Evolutionary conservation across 768 basidiomycete species (phyloP), one percentile per base, ranked within the genome.

Genomic region (Agrocybe chaxingu): DNA sequence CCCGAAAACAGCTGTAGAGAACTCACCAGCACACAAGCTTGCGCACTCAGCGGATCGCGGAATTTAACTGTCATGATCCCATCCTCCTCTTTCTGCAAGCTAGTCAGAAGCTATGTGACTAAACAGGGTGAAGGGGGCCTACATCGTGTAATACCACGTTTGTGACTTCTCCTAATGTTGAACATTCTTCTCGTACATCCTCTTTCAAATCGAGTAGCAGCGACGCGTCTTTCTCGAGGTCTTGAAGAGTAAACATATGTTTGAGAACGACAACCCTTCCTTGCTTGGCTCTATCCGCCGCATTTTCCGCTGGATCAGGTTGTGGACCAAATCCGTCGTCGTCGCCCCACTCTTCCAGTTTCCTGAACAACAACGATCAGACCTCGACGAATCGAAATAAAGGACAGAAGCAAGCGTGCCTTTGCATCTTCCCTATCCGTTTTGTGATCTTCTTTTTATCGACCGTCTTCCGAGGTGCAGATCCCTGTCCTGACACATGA

Each of bases 51-150:
- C 10, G 90, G 80, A 61, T 98, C 95, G 50, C 84, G 84, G 74
- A 98, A 99, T 59, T 98, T 97, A 54, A 98, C 85, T 0, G 94
- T 95, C 84, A 98, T 98, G 54, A 98, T 70, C 3, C 97, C 96
- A 34, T 96, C 92, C 32, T 82, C 70, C 66, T 99, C 97, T 76
- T 87, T 83, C 94, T 99, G 41, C 32, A 52, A 16, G 37, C 8
- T 4, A 40, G 10, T 49, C 42, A 35, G 48, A 10, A 47, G 41
- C 36, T 18, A 45, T 50, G 5, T 8, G n/a, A 40, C n/a, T 16
- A 29, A 38, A 19, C 34, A 48, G 47, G 12, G 40, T 2, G 8
- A 19, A 49, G 44, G 10, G 36, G 8, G 76, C 90, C 67, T 66
- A 96, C 96, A 70, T 99, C 96, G 62, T 96, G 98, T 36, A 99